Conservation (phyloP, 805 yeast species). For the Candida insectalens region DNA sequence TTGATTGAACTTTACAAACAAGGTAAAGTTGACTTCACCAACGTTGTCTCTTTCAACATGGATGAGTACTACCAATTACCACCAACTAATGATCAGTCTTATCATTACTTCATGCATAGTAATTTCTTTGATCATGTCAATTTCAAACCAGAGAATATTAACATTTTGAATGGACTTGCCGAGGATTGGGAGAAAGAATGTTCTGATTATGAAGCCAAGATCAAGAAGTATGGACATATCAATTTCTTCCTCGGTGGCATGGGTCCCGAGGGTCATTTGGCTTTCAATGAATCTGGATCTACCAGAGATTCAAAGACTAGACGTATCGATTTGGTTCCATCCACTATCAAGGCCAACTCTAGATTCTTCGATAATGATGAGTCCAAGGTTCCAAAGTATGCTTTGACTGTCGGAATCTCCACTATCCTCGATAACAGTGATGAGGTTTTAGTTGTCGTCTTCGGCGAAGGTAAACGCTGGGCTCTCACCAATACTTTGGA, state of each 20-base stretch:
- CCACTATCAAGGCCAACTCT: conserved; percentile 44
- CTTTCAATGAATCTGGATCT: conserved; percentile 51
- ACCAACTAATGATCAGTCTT: conserved; percentile 40
- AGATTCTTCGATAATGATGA: conserved; percentile 39
- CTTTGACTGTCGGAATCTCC: conserved; percentile 47
- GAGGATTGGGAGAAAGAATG: conserved; percentile 37
- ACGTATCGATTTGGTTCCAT: conserved; percentile 33
- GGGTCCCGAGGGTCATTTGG: conserved; percentile 55
- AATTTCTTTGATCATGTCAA: conserved; percentile 48
- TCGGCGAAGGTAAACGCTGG: conserved; percentile 35
- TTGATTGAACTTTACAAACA: conserved; percentile 33
- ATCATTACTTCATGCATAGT: conserved; percentile 48
- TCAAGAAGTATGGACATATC: conserved; percentile 37
- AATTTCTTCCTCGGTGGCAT: conserved; percentile 49
- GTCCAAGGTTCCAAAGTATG: conserved; percentile 39
- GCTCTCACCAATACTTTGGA: conserved; percentile 38
- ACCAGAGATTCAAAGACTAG: conserved; percentile 35
- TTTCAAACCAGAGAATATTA: conserved; percentile 39
- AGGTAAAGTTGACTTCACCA: conserved; percentile 34
- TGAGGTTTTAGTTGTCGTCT: conserved; percentile 41
- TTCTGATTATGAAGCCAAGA: conserved; percentile 35
- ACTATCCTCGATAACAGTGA: conserved; percentile 46
- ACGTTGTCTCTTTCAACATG: conserved; percentile 55
- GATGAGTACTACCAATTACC: conserved; percentile 45
- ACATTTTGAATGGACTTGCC: conserved; percentile 46